Evolutionary conservation across 169 alveolate species (phyloP), one percentile per base, ranked within the genome.

Genomic region (Eimeria acervulina): DNA sequence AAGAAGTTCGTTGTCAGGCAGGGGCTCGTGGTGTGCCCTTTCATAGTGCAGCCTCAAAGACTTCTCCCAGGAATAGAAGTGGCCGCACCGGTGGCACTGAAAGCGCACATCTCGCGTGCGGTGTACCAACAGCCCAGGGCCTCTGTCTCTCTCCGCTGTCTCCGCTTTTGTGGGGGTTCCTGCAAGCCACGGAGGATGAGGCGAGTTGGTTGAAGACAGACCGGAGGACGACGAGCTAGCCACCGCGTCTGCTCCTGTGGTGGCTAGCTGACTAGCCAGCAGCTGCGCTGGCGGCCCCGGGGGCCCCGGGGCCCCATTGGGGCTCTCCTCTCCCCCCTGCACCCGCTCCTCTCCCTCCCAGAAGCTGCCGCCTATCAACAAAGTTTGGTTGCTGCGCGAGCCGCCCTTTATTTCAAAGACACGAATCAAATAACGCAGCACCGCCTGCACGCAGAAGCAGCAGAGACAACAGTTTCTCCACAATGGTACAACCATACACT

Each of bases 41-140:
- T 66, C 90, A 76, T 94, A 94, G 47, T 94, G 96, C 78, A 61
- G 88, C 36, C 81, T 28, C 31, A 94, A 19, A 8, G 94, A 40
- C 44, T 66, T 72, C 13, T 36, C 52, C 90, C 80, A 55, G 40
- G 92, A 51, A 66, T 94, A 94, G 33, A 94, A 66, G 28, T 76
- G 68, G 59, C 96, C 96, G 68, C 96, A 94, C 80, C 70, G 59
- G 68, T 94, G 96, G 68, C 96, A 94, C 59, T 90, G 96, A 51
- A 68, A 94, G 15, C 94, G 88, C 31, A 94, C 94, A 23, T 94
- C 94, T 21, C 90, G 88, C 2, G 96, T 83, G 31, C 94, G 96
- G 72, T 94, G 94, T 59, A 94, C 88, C 19, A 84, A n/a, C 40
- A 94, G 68, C 59, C 88, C 84, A 63, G 80, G 91, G 38, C 81